Evolutionary conservation across 495 filamentous ascomycete genomes (phyloP).

Genomic region (Apiosordaria backusii): DNA sequence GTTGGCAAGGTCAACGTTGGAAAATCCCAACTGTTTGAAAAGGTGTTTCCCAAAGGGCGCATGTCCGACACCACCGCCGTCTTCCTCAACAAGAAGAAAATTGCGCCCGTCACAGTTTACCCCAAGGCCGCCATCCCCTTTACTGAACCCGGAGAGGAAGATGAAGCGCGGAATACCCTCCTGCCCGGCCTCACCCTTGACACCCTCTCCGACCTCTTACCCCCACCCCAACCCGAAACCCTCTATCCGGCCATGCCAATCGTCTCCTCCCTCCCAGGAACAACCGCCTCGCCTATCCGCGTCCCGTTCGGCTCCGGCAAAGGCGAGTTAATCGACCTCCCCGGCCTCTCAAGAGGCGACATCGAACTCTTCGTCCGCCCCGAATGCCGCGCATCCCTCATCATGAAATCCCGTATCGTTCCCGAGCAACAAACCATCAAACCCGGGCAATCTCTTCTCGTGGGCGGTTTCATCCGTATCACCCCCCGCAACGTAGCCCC

Average conservation of each 20-base stretch:
- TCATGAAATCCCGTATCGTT: conserved; percentile 69
- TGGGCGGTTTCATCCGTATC: conserved; percentile 85
- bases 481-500: conserved; percentile 59
- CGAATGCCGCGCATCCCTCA: conserved; percentile 59
- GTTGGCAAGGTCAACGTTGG: conserved; percentile 97
- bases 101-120: conserved; percentile 32
- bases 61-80: conserved; percentile 22
- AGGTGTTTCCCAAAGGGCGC: conserved; percentile 78
- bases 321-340: conserved; percentile 90
- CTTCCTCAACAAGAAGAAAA: conserved; percentile 26
- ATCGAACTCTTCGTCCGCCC: conserved; percentile 65
- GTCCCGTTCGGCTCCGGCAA: conserved; percentile 77
- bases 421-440: conserved; percentile 69
- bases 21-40: conserved; percentile 86
- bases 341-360: conserved; percentile 71
- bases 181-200: conserved; percentile 16
- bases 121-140: conserved; percentile 22
- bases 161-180: conserved; percentile 25
- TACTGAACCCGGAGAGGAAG: conserved; percentile 13
- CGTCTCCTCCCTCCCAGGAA: conserved; percentile 83
- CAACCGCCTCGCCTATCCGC: conserved; percentile 90
- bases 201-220: conserved; percentile 55
- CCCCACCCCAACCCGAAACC: conserved; percentile 67
- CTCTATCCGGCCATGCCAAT: conserved; percentile 75
- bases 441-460: conserved; percentile 74